phyloP scores from a whole-genome alignment of 78 protist species.

The Polysphondylium violaceum region DNA sequence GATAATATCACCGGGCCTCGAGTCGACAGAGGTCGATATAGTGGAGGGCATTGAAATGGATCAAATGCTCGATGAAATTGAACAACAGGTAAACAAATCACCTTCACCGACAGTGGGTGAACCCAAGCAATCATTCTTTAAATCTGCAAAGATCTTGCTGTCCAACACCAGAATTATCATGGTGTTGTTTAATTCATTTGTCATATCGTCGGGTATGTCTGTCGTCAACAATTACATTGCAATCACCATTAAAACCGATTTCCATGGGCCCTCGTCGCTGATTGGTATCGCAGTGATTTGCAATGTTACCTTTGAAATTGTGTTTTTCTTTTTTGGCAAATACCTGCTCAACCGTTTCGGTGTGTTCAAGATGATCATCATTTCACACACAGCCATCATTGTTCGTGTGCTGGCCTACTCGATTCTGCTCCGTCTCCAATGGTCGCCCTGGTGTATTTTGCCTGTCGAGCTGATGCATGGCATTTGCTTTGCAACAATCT shows the following conservation, averaged over 20 bases:
- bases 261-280: slow-evolving; percentile 15
- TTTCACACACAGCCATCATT: slow-evolving; percentile 27
- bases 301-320: slow-evolving; percentile 44
- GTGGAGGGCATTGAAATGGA: no score
- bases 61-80: no score
- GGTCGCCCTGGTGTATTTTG: slow-evolving; percentile 22
- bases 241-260: background rate
- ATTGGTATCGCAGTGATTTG: slow-evolving; percentile 36
- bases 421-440: background rate
- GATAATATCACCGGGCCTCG: no score
- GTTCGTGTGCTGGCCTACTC: slow-evolving; percentile 13
- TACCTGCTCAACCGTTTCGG: slow-evolving; percentile 15
- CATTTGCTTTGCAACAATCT: slow-evolving; percentile 42
- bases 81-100: background rate
- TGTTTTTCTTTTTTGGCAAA: slow-evolving; percentile 65
- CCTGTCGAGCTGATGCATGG: slow-evolving; percentile 70
- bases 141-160: background rate
- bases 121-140: background rate
- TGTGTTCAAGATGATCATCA: background rate
- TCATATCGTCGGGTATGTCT: slow-evolving; percentile 44
- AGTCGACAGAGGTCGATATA: no score
- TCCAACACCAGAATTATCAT: slow-evolving; percentile 24
- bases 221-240: slow-evolving; percentile 53
- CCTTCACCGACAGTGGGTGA: background rate
- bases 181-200: slow-evolving; percentile 23